phyloP scores from a whole-genome alignment of 2,329 filamentous ascomycete species.

The Aspergillus sp. region DNA sequence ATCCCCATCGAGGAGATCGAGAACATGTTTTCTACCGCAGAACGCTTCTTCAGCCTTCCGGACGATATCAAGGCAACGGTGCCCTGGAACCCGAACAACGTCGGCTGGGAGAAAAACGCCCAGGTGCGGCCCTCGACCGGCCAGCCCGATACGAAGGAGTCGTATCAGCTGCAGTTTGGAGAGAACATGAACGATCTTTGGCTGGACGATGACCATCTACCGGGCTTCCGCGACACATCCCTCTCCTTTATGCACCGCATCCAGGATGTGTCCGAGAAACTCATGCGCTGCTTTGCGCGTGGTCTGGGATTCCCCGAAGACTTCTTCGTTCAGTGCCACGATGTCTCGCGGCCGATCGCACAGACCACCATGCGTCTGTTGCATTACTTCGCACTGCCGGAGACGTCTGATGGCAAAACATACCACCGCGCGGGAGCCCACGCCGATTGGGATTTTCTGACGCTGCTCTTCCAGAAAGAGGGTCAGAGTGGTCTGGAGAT shows the following conservation, averaged over 20 bases:
- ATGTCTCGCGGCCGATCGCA: slow-evolving; percentile 47
- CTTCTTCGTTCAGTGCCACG: slow-evolving; percentile 56
- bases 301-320: slow-evolving; percentile 56
- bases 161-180: slow-evolving; percentile 63
- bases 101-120: slow-evolving; percentile 60
- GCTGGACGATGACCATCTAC: slow-evolving; percentile 48
- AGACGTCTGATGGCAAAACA: slow-evolving; percentile 35
- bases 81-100: slow-evolving; percentile 55
- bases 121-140: slow-evolving; percentile 61
- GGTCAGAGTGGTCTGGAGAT: slow-evolving; percentile 63
- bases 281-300: slow-evolving; percentile 46
- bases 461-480: slow-evolving; percentile 60
- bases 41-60: slow-evolving; percentile 54
- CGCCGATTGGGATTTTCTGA: slow-evolving; percentile 62
- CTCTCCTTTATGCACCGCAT: slow-evolving; percentile 55
- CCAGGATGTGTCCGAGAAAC: slow-evolving; percentile 52
- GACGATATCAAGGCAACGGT: slow-evolving; percentile 53
- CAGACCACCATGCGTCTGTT: slow-evolving; percentile 57
- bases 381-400: slow-evolving; percentile 54
- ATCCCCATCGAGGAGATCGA: slow-evolving; percentile 50
- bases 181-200: slow-evolving; percentile 52
- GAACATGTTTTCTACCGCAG: slow-evolving; percentile 50
- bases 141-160: slow-evolving; percentile 58
- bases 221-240: slow-evolving; percentile 47
- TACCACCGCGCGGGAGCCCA: slow-evolving; percentile 63